A percentile compares a stretch with the other conserved stretches of the same genome.
These are phyloP conservation scores for Puccinia polysora DNA, from an alignment of 1,284 basidiomycete species.

Conservation along the genomic window DNA sequence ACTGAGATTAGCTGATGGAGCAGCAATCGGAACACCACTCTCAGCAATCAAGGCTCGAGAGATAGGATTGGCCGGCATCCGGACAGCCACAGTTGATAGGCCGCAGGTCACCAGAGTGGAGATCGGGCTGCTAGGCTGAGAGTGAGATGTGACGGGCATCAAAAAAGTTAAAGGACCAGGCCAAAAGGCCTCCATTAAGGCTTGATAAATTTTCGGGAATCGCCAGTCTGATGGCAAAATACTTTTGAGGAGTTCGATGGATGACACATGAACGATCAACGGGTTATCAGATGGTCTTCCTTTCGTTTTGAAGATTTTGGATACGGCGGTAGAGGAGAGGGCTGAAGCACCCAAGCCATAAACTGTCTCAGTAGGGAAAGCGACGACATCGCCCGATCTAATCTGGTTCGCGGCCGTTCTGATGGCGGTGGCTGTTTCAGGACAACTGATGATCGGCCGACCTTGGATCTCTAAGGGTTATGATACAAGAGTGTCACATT, in stretches of 20 bases:
- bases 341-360: constrained; percentile 92
- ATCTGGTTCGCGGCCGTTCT: constrained; percentile 50
- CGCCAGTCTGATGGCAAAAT: constrained; percentile 60
- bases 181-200: constrained; percentile 81
- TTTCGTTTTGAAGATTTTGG: constrained; percentile 80
- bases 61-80: constrained; percentile 90
- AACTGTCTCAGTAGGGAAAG: constrained; percentile 96
- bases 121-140: constrained; percentile 53
- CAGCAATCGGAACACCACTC: constrained; percentile 73
- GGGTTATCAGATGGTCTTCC: constrained; percentile 93
- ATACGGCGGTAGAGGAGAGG: constrained; percentile 63
- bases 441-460: constrained; percentile 7
- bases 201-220: constrained; percentile 60
- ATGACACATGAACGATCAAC: constrained; percentile 92
- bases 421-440: constrained; percentile 45
- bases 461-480: background rate
- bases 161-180: constrained; percentile 88
- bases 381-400: constrained; percentile 58
- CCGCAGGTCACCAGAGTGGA: constrained; percentile 64
- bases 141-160: constrained; percentile 63
- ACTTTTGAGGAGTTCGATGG: constrained; percentile 69
- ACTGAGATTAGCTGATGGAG: constrained; percentile 91
- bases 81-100: constrained; percentile 77
- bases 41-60: constrained; percentile 81
- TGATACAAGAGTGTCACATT: background rate